Evolutionary conservation across 352 stramenopile species (phyloP), one percentile per base, ranked within the genome.

Genomic region (Thraustochytrium striatum): DNA sequence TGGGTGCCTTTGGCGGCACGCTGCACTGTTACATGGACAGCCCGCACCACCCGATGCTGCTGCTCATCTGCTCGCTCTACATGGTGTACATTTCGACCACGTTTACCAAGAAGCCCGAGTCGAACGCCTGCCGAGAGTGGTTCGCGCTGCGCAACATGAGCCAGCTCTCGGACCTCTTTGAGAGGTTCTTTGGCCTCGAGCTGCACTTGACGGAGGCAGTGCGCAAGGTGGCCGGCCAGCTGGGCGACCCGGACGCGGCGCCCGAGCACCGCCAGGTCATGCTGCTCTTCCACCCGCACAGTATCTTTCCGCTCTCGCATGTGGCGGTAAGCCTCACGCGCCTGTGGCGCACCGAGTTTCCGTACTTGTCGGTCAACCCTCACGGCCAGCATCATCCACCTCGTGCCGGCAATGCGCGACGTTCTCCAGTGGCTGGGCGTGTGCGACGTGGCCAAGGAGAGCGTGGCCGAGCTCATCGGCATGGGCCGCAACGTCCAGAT

Each of bases 21-120:
- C 28, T 75, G 13, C 3, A 25, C 5, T 9, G 21, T 25, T 75
- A 61, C 41, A 30, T 25, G 19, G 65, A 75, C 19, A 55, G 32
- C 16, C 65, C 65, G 39, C 65, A 75, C 30, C 50, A 75, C 36
- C 21, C 11, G 7, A 75, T 75, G 65, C 32, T 75, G 39, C 19
- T 75, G 9, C 33, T 75, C 65, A 75, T 75, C 30, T 75, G 65
- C 50, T 43, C 65, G 3, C 30, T 13, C 2, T 61, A 75, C 53
- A 28, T 80, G 5, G 55, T 72, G 21, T 80, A 80, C 58, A 70
- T 80, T 25, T 80, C 70, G 21, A 80, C 55, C 21, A 80, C 70
- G 5, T 80, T 75, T 28, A 70, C 70, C 11, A 70, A 70, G 55
- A 52, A 47, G 2, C 70, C 70, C 39, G 70, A 80, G 58, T 57